These are phyloP conservation scores for Serendipita sp. DNA, from an alignment of 768 basidiomycete genomes.

Conservation along the genomic window DNA sequence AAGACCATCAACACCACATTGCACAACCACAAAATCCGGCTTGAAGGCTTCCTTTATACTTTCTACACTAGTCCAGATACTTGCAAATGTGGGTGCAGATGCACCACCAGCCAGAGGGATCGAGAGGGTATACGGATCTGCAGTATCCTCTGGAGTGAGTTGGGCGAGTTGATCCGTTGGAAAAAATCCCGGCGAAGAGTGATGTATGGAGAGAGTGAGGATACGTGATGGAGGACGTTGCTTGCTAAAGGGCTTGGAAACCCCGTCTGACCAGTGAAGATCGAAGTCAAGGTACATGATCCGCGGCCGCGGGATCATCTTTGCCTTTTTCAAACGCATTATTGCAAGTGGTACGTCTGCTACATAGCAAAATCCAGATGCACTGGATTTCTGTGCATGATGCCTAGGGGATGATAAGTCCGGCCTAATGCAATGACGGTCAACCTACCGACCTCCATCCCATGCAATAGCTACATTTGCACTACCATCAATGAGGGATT, in stretches of 20 bases:
- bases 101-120: slow-evolving; percentile 66
- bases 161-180: slow-evolving; percentile 41
- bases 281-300: slow-evolving; percentile 90
- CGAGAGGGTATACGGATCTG: slow-evolving; percentile 58
- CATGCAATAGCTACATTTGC: slow-evolving; percentile 63
- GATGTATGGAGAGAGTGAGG: slow-evolving; percentile 70
- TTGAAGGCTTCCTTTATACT: slow-evolving; percentile 40
- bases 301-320: slow-evolving; percentile 28
- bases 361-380: slow-evolving; percentile 89
- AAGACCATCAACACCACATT: slow-evolving; percentile 79
- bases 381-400: slow-evolving; percentile 62
- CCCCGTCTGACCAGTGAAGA: slow-evolving; percentile 81
- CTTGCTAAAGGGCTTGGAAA: slow-evolving; percentile 60
- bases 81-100: slow-evolving; percentile 40
- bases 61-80: slow-evolving; percentile 52
- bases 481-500: slow-evolving; percentile 33
- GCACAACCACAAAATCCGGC: slow-evolving; percentile 68
- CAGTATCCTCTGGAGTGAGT: slow-evolving; percentile 27
- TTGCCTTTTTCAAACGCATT: slow-evolving; percentile 41
- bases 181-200: slow-evolving; percentile 70
- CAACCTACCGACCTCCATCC: slow-evolving; percentile 72
- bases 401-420: slow-evolving; percentile 33
- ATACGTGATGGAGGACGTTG: slow-evolving; percentile 22
- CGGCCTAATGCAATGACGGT: background rate
- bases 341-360: slow-evolving; percentile 78